Percentiles rank a stretch among this genome's conserved stretches.
phyloP scores from a whole-genome alignment of 768 basidiomycete species.

The Exidia glandulosa region DNA sequence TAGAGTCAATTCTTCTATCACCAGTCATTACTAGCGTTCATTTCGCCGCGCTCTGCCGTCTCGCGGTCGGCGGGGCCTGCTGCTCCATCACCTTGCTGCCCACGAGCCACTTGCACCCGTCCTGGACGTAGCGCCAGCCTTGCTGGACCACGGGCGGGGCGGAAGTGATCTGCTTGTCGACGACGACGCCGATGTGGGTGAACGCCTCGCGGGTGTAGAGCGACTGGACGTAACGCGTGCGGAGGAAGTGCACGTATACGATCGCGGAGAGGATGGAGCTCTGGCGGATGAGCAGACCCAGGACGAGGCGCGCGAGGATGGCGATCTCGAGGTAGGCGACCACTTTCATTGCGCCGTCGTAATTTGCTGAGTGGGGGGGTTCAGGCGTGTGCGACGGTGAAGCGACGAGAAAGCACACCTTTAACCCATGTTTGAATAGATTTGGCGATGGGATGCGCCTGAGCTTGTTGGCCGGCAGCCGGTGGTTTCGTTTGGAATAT shows the following conservation, averaged over 20 bases:
- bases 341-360: slow-evolving; percentile 86
- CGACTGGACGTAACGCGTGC: slow-evolving; percentile 90
- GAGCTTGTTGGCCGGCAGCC: slow-evolving; percentile 30
- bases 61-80: background rate
- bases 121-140: background rate
- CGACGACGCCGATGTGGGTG: slow-evolving; percentile 26
- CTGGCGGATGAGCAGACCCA: slow-evolving; percentile 71
- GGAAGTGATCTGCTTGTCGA: slow-evolving; percentile 22
- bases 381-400: background rate
- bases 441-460: slow-evolving; percentile 60
- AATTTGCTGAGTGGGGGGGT: slow-evolving; percentile 54
- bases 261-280: slow-evolving; percentile 84
- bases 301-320: slow-evolving; percentile 67
- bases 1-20: no score
- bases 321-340: slow-evolving; percentile 84
- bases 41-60: background rate
- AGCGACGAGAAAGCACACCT: slow-evolving; percentile 33
- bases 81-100: background rate
- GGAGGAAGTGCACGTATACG: slow-evolving; percentile 85
- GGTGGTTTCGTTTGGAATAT: slow-evolving; percentile 69
- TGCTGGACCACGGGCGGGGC: background rate
- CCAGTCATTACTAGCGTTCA: no score
- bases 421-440: slow-evolving; percentile 86
- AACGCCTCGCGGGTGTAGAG: slow-evolving; percentile 78
- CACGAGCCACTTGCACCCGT: background rate